phyloP scores from a whole-genome alignment of 2,329 filamentous ascomycete species.

The Tothia fuscella region DNA sequence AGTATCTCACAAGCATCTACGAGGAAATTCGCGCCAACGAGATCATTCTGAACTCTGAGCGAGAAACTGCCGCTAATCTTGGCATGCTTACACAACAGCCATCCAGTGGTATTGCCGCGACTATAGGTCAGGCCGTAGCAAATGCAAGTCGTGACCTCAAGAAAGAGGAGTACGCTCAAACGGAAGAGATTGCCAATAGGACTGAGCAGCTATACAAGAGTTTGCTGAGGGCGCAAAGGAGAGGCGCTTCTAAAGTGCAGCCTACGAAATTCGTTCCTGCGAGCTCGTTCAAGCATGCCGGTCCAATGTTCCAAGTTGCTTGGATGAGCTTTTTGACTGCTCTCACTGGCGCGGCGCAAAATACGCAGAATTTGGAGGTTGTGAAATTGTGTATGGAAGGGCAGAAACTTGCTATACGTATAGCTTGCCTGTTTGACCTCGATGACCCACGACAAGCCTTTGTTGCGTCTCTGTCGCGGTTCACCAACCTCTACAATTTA shows the following conservation, averaged over 20 bases:
- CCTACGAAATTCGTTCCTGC: slow-evolving; percentile 73
- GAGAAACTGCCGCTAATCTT: slow-evolving; percentile 73
- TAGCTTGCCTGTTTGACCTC: slow-evolving; percentile 86
- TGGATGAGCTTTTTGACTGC: slow-evolving; percentile 99
- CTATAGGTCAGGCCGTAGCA: slow-evolving; percentile 77
- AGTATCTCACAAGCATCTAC: slow-evolving; percentile 80
- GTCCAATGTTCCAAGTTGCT: slow-evolving; percentile 95
- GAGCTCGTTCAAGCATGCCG: slow-evolving; percentile 86
- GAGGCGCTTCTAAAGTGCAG: slow-evolving; percentile 59
- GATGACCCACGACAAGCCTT: slow-evolving; percentile 92
- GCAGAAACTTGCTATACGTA: slow-evolving; percentile 84
- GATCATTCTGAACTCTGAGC: slow-evolving; percentile 87
- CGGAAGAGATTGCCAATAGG: slow-evolving; percentile 79
- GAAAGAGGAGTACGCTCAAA: slow-evolving; percentile 85
- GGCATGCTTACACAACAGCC: slow-evolving; percentile 45
- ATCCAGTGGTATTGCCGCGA: slow-evolving; percentile 58
- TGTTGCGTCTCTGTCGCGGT: slow-evolving; percentile 81
- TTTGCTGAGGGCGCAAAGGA: slow-evolving; percentile 77
- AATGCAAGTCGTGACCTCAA: slow-evolving; percentile 87
- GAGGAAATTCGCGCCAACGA: slow-evolving; percentile 88
- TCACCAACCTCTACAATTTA: slow-evolving; percentile 90
- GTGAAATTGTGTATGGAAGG: slow-evolving; percentile 90
- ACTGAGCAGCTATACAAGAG: slow-evolving; percentile 85
- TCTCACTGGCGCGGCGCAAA: slow-evolving; percentile 84
- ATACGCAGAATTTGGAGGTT: slow-evolving; percentile 82